Percentiles rank a stretch among this genome's conserved stretches.
These are phyloP conservation scores for Pseudocercospora ulei DNA, from an alignment of 2,329 filamentous ascomycete genomes.

Conservation along the genomic window DNA sequence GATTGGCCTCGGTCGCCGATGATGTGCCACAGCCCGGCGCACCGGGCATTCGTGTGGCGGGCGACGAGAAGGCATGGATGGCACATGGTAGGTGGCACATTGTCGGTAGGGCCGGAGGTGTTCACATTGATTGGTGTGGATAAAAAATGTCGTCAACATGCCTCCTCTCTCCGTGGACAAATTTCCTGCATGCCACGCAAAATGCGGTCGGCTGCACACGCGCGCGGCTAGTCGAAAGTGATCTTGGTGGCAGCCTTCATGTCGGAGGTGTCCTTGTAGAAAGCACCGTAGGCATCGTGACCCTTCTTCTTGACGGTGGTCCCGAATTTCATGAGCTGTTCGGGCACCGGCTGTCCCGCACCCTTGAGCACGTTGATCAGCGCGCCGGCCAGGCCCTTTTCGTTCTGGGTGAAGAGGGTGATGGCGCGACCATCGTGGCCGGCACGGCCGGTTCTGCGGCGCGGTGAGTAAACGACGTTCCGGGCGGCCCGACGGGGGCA, in stretches of 20 bases:
- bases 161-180: no score
- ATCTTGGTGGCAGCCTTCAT: constrained; percentile 84
- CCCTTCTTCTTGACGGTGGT: constrained; percentile 99
- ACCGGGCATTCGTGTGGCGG: no score
- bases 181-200: not conserved
- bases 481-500: not conserved
- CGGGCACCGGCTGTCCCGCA: constrained; percentile 84
- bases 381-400: constrained; percentile 84
- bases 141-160: no score
- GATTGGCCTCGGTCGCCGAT: constrained; percentile 7
- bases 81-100: no score
- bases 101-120: no score
- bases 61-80: no score
- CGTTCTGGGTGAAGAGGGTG: constrained; percentile 88
- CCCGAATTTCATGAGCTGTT: constrained; percentile 86
- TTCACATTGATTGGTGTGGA: no score
- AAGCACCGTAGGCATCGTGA: constrained; percentile 88
- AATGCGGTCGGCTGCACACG: not conserved
- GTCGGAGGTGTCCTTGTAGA: constrained; percentile 82
- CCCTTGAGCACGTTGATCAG: constrained; percentile 89
- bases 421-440: constrained; percentile 82
- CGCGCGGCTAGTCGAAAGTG: constrained; percentile 58
- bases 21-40: not conserved
- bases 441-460: constrained; percentile 69
- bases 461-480: constrained; percentile 12